These are phyloP conservation scores for Lactarius indigo DNA, from an alignment of 768 basidiomycete genomes.

Conservation along the genomic window DNA sequence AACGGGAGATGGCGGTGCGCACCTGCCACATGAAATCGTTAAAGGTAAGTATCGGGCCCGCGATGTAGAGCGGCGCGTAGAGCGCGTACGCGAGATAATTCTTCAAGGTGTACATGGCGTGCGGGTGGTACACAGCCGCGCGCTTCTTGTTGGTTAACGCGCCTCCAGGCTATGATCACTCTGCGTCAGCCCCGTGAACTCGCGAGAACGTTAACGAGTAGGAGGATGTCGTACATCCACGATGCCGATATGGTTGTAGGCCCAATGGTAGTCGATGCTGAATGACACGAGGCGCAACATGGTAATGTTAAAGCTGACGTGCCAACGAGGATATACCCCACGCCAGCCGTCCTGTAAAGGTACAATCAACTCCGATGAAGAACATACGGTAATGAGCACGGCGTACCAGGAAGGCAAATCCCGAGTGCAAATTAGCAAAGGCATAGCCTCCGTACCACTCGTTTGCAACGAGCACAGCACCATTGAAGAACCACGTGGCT, in stretches of 20 bases:
- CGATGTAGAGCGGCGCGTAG: slow-evolving; percentile 93
- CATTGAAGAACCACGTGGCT: slow-evolving; percentile 78
- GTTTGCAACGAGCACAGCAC: slow-evolving; percentile 68
- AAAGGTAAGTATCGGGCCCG: slow-evolving; percentile 94
- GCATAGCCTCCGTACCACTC: slow-evolving; percentile 72
- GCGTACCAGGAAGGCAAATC: slow-evolving; percentile 60
- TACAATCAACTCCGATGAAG: too few relatives aligned
- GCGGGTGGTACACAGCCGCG: slow-evolving; percentile 49
- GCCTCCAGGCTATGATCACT: slow-evolving; percentile 27
- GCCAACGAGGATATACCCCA: slow-evolving; percentile 90
- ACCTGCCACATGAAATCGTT: slow-evolving; percentile 97
- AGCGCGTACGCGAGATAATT: slow-evolving; percentile 84
- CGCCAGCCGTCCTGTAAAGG: slow-evolving; percentile 52
- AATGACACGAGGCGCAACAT: slow-evolving; percentile 93
- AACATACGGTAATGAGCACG: too few relatives aligned
- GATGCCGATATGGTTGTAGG: slow-evolving; percentile 41
- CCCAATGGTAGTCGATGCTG: slow-evolving; percentile 92
- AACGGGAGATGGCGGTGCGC: not conserved
- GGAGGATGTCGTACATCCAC: slow-evolving; percentile 37
- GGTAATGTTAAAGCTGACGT: slow-evolving; percentile 92
- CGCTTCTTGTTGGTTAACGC: slow-evolving; percentile 58
- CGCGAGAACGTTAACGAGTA: slow-evolving; percentile 7
- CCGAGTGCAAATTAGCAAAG: slow-evolving; percentile 53
- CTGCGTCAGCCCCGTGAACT: slow-evolving; percentile 20
- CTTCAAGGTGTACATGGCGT: slow-evolving; percentile 56